A percentile compares a stretch with the other conserved stretches of the same genome.
These are phyloP conservation scores for sorghum (Sorghum bicolor) DNA, from an alignment of 176 grass and related monocot species.

Conservation along the genomic window DNA sequence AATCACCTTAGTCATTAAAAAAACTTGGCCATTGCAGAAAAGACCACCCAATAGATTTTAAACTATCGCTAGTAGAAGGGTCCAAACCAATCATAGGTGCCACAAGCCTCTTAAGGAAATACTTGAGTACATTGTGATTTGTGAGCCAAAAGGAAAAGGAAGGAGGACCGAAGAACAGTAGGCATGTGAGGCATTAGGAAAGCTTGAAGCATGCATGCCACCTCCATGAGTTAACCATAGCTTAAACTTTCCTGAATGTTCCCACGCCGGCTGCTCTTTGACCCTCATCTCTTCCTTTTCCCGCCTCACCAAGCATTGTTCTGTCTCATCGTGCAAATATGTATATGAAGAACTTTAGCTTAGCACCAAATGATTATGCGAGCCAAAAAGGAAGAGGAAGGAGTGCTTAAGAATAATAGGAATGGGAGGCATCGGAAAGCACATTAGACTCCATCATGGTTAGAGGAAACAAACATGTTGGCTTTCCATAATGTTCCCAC, in stretches of 20 bases:
- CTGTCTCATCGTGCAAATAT: neutral
- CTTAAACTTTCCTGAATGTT: conserved; percentile 20
- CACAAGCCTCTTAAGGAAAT: neutral
- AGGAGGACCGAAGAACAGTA: conserved; percentile 8
- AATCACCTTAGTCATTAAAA: neutral
- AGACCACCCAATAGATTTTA: too few species aligned
- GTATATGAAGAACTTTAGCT: neutral
- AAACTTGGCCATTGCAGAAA: too few species aligned
- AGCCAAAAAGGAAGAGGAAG: conserved; percentile 29
- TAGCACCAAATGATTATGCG: neutral
- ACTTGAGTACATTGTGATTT: neutral
- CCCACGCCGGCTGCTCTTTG: conserved; percentile 17
- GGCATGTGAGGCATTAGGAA: conserved; percentile 24
- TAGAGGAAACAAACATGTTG: neutral
- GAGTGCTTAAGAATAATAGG: conserved; percentile 36
- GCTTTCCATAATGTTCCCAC: conserved; percentile 40
- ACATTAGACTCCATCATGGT: neutral
- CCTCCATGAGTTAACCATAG: neutral
- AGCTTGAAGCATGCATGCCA: neutral
- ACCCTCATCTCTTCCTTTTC: conserved; percentile 27
- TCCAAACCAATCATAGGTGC: too few species aligned
- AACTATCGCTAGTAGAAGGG: too few species aligned
- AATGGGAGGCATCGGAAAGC: conserved; percentile 39
- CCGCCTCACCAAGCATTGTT: neutral
- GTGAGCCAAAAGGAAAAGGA: conserved; percentile 4